phyloP scores from a whole-genome alignment of 306 rosid genomes.

The Dalbergia cochinchinensis region DNA sequence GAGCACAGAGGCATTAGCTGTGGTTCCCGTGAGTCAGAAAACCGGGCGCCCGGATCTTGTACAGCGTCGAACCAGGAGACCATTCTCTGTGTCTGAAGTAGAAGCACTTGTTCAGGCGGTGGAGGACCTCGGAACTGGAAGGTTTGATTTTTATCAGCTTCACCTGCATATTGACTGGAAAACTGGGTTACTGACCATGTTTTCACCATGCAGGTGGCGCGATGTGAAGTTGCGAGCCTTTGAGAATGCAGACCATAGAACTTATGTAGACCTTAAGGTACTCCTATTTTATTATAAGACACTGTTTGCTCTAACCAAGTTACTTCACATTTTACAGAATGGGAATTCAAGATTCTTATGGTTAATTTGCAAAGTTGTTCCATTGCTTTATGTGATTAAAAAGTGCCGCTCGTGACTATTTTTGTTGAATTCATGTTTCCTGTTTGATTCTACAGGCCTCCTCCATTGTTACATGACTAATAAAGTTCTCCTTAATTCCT shows the following conservation, averaged over 20 bases:
- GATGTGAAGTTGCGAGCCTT: slow-evolving; percentile 88
- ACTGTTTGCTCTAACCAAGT: background rate
- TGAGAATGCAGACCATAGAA: slow-evolving; percentile 94
- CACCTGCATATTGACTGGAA: slow-evolving; percentile 8
- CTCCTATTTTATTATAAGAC: slow-evolving; percentile 4
- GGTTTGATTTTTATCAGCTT: slow-evolving; percentile 58
- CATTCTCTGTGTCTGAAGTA: slow-evolving; percentile 92
- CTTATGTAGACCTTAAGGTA: slow-evolving; percentile 97
- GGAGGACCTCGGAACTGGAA: slow-evolving; percentile 97
- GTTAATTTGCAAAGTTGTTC: background rate
- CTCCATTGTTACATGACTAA: background rate
- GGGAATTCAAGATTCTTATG: background rate
- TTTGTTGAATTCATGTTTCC: background rate
- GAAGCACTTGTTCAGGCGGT: slow-evolving; percentile 93
- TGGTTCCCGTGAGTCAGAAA: slow-evolving; percentile 73
- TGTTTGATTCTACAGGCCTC: background rate
- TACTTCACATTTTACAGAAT: background rate
- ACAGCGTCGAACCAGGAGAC: slow-evolving; percentile 95
- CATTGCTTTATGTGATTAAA: background rate
- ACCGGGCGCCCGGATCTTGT: slow-evolving; percentile 70
- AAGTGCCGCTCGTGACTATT: background rate
- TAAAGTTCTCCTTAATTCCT: background rate
- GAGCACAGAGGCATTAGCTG: slow-evolving; percentile 66
- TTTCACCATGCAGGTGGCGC: slow-evolving; percentile 80
- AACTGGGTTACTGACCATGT: slow-evolving; percentile 38